Percentiles rank a stretch among this genome's conserved stretches.
Conservation (phyloP, 2,329 filamentous ascomycete genomes). For the Fusarium floridanum region DNA sequence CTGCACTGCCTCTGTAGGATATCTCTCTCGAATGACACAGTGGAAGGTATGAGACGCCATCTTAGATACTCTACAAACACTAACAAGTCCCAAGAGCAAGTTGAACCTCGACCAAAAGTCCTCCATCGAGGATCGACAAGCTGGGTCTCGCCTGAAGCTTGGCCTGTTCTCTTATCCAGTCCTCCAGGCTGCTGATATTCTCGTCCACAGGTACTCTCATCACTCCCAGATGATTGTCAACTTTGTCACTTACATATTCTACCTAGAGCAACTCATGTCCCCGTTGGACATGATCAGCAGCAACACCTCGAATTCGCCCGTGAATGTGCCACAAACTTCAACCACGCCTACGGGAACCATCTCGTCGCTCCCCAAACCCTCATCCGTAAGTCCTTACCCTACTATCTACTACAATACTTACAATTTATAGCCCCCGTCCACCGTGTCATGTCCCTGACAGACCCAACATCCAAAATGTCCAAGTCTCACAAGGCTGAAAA, state of each 20-base stretch:
- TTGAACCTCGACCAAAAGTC: slow-evolving; percentile 72
- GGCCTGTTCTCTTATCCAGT: slow-evolving; percentile 97
- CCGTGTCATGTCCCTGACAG: slow-evolving; percentile 88
- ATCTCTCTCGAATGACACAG: slow-evolving; percentile 98
- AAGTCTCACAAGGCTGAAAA: slow-evolving; percentile 81
- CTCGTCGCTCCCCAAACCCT: slow-evolving; percentile 78
- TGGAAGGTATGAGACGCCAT: slow-evolving; percentile 79
- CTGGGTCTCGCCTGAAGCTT: slow-evolving; percentile 77
- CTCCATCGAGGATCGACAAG: slow-evolving; percentile 68
- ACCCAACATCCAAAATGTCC: slow-evolving; percentile 90
- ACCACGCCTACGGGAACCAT: slow-evolving; percentile 76
- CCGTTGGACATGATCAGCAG: slow-evolving; percentile 93
- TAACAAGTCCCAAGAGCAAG: slow-evolving; percentile 71
- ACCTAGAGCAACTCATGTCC: slow-evolving; percentile 84
- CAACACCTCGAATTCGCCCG: slow-evolving; percentile 96
- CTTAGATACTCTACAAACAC: background rate
- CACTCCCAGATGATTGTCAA: background rate
- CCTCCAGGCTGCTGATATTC: slow-evolving; percentile 92
- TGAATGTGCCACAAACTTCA: slow-evolving; percentile 89
- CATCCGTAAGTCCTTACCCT: slow-evolving; percentile 66
- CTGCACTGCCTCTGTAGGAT: slow-evolving; percentile 91
- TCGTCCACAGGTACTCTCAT: slow-evolving; percentile 77
- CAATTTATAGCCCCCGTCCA: slow-evolving; percentile 74
- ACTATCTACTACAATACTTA: background rate
- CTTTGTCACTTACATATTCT: no score